Evolutionary conservation across 2,329 filamentous ascomycete genomes (phyloP), one percentile per base, ranked within the genome.

Genomic region (Lecanosticta acicola): DNA sequence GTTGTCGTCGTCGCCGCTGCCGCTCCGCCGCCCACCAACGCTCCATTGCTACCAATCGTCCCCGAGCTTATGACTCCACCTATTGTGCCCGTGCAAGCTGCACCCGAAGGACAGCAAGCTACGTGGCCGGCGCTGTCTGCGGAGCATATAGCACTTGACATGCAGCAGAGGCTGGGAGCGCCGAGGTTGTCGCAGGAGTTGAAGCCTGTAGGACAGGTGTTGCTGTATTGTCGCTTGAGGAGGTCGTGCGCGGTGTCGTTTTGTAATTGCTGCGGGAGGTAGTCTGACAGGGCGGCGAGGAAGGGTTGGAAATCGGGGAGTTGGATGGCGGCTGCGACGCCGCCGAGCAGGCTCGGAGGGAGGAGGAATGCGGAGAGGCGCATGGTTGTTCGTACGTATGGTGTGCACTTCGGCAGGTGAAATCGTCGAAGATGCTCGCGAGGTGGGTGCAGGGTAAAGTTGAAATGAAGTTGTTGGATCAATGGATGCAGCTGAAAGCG

Each of bases 71-170:
- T 59, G 20, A 62, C 51, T 14, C 59, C 59, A 7, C 51, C 63
- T 8, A 81, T 69, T 7, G 68, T 72, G 2, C 80, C 80, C 0
- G 79, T 81, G 58, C 80, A 83, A 20, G 67, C 72, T 11, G 75
- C 74, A 41, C 75, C 73, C 19, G 65, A 69, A 0, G 78, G 78
- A 64, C 80, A 83, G 68, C 80, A 83, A 18, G 79, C 80, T 43
- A 82, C 74, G 50, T 80, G 70, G 43, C 78, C 71, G 32, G 71
- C 75, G 33, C 65, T 64, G 62, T 83, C 80, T 41, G 72, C 70
- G 34, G 74, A 72, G 66, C 80, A 83, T 46, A 71, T 68, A 17
- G 76, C 72, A 39, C 68, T 70, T 33, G 67, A 64, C 26, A 66
- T 67, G 63, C 80, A 83, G 69, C 80, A 83, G 44, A 78, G 69